Conservation (phyloP, 2,329 filamentous ascomycete species). For the Endoconidiophora polonica region DNA sequence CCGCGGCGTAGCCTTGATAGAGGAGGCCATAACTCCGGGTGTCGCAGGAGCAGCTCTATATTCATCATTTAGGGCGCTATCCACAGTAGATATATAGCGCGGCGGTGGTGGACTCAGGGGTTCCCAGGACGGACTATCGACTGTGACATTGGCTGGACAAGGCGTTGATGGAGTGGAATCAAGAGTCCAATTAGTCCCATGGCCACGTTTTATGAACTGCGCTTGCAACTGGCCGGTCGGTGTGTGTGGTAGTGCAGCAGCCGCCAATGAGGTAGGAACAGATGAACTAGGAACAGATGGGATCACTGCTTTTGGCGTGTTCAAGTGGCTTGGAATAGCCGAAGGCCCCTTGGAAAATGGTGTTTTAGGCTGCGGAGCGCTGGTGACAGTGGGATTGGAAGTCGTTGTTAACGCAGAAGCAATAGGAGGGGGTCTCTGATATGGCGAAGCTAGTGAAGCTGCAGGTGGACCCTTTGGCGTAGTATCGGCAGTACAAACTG, state of each 20-base stretch:
- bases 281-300: background rate
- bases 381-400: background rate
- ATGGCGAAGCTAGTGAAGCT: background rate
- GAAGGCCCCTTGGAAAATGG: conserved; percentile 6
- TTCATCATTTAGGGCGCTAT: conserved; percentile 18
- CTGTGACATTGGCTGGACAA: conserved; percentile 21
- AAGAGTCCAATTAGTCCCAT: conserved; percentile 42
- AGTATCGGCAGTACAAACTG: background rate
- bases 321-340: conserved; percentile 6
- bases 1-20: conserved; percentile 10
- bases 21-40: conserved; percentile 3
- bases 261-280: background rate
- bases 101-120: conserved; percentile 23
- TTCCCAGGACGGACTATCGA: conserved; percentile 38
- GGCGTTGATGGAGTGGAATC: conserved; percentile 43
- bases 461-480: background rate
- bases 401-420: background rate
- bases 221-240: conserved; percentile 3
- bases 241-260: conserved; percentile 4
- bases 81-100: background rate
- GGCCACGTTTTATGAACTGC: conserved; percentile 20
- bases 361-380: conserved; percentile 5
- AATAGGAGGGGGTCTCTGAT: background rate
- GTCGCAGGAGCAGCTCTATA: conserved; percentile 19
- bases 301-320: conserved; percentile 2